Conservation (phyloP, 1,284 basidiomycete genomes). For the Leccinum angustisporum region DNA sequence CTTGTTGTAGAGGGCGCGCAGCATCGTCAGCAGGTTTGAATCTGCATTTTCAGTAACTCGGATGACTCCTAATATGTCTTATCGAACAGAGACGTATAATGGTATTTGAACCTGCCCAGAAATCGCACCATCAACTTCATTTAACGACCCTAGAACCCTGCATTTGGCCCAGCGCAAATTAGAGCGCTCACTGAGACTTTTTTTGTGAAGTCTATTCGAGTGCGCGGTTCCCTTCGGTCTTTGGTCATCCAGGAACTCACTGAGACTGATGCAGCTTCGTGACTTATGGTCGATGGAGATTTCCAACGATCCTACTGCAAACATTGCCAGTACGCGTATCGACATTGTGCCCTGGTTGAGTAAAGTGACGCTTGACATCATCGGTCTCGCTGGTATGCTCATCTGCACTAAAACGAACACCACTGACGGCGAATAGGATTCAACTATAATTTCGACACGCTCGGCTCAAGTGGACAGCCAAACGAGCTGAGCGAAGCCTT, state of each 20-base stretch:
- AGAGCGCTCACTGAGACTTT: slow-evolving; percentile 56
- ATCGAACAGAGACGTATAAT: slow-evolving; percentile 22
- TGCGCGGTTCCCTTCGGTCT: slow-evolving; percentile 19
- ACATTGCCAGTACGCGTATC: slow-evolving; percentile 23
- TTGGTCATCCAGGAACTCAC: background rate
- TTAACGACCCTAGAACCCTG: slow-evolving; percentile 42
- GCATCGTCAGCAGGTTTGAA: slow-evolving; percentile 28
- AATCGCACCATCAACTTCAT: background rate
- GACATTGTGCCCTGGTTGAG: slow-evolving; percentile 58
- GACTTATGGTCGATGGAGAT: slow-evolving; percentile 43
- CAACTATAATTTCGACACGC: slow-evolving; percentile 61
- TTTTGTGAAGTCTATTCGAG: slow-evolving; percentile 50
- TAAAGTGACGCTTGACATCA: slow-evolving; percentile 63
- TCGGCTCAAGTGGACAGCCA: slow-evolving; percentile 36
- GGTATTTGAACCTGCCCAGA: slow-evolving; percentile 6
- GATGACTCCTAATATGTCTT: background rate
- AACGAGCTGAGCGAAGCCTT: slow-evolving; percentile 54
- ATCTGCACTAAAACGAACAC: background rate
- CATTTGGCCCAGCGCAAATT: slow-evolving; percentile 53
- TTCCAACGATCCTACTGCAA: slow-evolving; percentile 24
- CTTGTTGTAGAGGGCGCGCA: slow-evolving; percentile 22
- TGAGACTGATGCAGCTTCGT: slow-evolving; percentile 38
- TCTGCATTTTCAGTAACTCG: background rate
- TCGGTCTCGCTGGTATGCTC: slow-evolving; percentile 47
- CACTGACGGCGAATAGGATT: slow-evolving; percentile 45